Conservation (phyloP, 2,329 filamentous ascomycete genomes). For the Juglanconis sp. region DNA sequence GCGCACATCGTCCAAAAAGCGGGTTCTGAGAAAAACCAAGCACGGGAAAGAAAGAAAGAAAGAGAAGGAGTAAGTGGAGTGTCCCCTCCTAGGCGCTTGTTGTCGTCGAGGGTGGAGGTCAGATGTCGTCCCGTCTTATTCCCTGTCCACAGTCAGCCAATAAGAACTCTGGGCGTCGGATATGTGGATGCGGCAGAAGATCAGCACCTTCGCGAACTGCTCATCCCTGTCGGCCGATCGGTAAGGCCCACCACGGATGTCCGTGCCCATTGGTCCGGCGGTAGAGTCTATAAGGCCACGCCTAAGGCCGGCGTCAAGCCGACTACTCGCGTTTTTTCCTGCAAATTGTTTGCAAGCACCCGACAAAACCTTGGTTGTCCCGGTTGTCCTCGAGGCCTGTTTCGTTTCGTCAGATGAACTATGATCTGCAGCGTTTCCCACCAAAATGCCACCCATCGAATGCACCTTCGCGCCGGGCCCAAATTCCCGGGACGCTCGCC, state of each 20-base stretch:
- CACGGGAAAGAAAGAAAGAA: background rate
- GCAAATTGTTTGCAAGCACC: conserved; percentile 1
- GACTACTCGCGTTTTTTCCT: conserved; percentile 17
- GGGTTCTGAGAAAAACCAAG: background rate
- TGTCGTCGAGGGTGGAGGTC: background rate
- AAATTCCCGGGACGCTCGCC: background rate
- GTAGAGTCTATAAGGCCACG: conserved; percentile 11
- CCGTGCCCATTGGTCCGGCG: background rate
- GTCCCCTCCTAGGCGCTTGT: background rate
- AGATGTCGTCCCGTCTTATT: background rate
- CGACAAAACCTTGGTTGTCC: conserved; percentile 8
- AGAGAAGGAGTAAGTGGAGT: background rate
- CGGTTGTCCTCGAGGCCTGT: background rate
- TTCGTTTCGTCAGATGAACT: background rate
- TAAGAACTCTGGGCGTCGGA: background rate
- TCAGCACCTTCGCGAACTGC: conserved; percentile 3
- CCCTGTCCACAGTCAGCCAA: background rate
- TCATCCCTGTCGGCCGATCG: background rate
- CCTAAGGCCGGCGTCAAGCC: conserved; percentile 30
- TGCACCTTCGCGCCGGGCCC: conserved; percentile 8
- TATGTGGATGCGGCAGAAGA: background rate
- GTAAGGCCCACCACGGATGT: background rate
- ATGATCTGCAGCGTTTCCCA: conserved; percentile 12
- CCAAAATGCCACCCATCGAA: conserved; percentile 17
- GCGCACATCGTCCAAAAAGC: background rate